Conservation (phyloP, 257 asterid species). For the Solanum sitiens region DNA sequence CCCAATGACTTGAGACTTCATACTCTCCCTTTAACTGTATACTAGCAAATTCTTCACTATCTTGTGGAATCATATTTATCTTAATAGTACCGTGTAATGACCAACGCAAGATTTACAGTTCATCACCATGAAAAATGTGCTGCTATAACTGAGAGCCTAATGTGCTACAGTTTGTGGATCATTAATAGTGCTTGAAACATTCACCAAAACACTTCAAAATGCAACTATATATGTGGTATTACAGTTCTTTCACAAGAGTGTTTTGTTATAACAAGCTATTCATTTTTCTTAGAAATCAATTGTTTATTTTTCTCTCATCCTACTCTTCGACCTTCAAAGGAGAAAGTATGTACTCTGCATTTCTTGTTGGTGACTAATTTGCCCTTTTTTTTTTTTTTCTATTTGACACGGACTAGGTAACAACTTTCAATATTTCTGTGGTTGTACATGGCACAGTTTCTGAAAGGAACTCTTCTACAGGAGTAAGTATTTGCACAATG, state of each 20-base stretch:
- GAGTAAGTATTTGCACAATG: conserved; percentile 32
- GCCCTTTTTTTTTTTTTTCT: neutral
- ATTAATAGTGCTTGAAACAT: neutral
- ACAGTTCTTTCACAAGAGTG: neutral
- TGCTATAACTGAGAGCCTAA: neutral
- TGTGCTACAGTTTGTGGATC: neutral
- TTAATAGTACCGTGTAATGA: neutral
- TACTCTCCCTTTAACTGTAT: neutral
- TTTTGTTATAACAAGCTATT: neutral
- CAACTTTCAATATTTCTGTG: conserved; percentile 76
- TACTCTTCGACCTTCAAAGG: neutral
- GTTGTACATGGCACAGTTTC: conserved; percentile 81
- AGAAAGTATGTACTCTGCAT: neutral
- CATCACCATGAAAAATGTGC: neutral
- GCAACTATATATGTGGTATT: neutral
- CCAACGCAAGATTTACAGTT: neutral
- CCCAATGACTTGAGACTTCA: neutral
- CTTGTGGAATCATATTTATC: neutral
- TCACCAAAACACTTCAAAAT: neutral
- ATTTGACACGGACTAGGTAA: conserved; percentile 14
- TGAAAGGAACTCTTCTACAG: conserved; percentile 37
- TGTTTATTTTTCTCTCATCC: neutral
- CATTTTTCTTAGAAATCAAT: neutral
- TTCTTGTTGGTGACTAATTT: neutral
- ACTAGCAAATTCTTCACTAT: neutral